A percentile compares a stretch with the other conserved stretches of the same genome.
phyloP scores from a whole-genome alignment of 352 stramenopile species.

The Peronospora destructor region DNA sequence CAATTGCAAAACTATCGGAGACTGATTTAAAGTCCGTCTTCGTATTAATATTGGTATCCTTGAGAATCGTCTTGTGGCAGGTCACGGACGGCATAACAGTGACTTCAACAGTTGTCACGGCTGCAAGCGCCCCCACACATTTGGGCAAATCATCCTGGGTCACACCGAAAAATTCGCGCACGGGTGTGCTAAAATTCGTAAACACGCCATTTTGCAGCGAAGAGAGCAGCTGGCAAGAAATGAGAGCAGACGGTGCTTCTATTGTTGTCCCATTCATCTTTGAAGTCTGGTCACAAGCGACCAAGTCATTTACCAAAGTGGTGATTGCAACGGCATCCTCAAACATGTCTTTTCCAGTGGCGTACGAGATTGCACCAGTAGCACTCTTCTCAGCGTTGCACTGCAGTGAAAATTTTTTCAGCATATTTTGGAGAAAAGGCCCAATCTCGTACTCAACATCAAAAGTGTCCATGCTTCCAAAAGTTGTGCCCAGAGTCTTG shows the following conservation, averaged over 20 bases:
- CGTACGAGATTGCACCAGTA: constrained; percentile 32
- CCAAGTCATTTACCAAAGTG: constrained; percentile 46
- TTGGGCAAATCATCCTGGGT: constrained; percentile 41
- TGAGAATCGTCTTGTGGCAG: constrained; percentile 42
- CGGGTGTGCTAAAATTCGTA: constrained; percentile 62
- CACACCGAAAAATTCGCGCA: constrained; percentile 45
- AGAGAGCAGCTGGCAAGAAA: constrained; percentile 60
- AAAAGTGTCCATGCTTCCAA: constrained; percentile 33
- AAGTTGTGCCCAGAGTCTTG: constrained; percentile 26
- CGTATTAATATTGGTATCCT: constrained; percentile 51
- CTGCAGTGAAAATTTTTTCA: constrained; percentile 46
- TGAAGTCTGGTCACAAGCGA: constrained; percentile 39
- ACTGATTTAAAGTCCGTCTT: constrained; percentile 42
- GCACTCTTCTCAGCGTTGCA: constrained; percentile 32
- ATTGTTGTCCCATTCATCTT: constrained; percentile 32
- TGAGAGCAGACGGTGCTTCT: constrained; percentile 44
- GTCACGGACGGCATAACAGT: constrained; percentile 30
- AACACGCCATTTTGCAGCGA: constrained; percentile 68
- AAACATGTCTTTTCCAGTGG: constrained; percentile 33
- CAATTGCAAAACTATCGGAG: constrained; percentile 49
- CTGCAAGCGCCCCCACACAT: constrained; percentile 45
- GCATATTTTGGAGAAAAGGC: constrained; percentile 46
- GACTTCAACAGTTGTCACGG: constrained; percentile 36
- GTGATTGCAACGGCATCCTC: constrained; percentile 39
- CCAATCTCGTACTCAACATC: constrained; percentile 53